Conservation (phyloP, 148 eudicot genomes). For the Rhododendron griersonianum region DNA sequence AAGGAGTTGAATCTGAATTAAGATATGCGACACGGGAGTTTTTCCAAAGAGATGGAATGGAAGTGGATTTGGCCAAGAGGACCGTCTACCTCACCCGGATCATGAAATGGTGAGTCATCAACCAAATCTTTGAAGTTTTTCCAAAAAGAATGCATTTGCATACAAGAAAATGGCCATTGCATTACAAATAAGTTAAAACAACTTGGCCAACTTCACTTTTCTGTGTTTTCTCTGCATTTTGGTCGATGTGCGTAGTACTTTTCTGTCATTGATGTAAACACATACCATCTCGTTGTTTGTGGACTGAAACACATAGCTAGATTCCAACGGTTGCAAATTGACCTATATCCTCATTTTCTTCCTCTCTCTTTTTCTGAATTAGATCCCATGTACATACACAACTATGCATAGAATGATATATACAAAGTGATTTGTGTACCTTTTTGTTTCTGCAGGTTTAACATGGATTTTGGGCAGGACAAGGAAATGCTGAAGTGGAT, state of each 20-base stretch:
- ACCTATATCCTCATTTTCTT: background rate
- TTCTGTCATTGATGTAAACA: background rate
- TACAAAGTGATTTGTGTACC: background rate
- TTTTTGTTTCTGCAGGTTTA: conserved; percentile 51
- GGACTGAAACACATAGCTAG: background rate
- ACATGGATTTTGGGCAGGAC: conserved; percentile 71
- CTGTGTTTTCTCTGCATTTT: background rate
- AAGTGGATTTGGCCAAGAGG: conserved; percentile 74
- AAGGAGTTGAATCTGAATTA: conserved; percentile 65
- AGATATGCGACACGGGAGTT: conserved; percentile 65
- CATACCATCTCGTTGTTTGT: background rate
- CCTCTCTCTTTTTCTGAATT: background rate
- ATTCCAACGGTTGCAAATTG: background rate
- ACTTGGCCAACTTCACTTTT: background rate
- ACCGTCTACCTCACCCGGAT: conserved; percentile 57
- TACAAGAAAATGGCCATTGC: background rate
- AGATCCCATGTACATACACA: background rate
- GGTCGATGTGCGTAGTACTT: background rate
- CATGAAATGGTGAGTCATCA: conserved; percentile 62
- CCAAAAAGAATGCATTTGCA: background rate
- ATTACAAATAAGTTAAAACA: background rate
- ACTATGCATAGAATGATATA: background rate
- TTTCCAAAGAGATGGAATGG: conserved; percentile 55
- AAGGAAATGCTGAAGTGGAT: conserved; percentile 65
- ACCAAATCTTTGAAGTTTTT: background rate